phyloP scores from a whole-genome alignment of 2,329 filamentous ascomycete genomes.

The Ceratocystis smalleyi region DNA sequence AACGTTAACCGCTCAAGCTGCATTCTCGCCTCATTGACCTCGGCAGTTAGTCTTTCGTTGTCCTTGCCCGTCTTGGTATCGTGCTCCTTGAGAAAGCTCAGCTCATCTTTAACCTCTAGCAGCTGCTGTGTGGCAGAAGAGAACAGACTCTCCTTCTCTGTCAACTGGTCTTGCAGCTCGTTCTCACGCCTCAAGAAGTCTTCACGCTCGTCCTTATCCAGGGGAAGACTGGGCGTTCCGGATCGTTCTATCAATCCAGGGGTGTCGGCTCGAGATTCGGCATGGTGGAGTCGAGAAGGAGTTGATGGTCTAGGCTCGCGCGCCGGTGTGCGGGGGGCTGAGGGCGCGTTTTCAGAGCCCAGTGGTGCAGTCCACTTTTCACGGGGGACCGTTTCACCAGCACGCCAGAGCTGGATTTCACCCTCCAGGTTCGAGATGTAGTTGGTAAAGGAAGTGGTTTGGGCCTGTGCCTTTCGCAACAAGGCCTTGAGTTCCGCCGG shows the following conservation, averaged over 20 bases:
- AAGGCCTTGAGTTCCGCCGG: conserved; percentile 86
- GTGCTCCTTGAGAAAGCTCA: conserved; percentile 71
- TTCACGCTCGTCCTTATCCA: conserved; percentile 94
- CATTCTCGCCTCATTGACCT: conserved; percentile 91
- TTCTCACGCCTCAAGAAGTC: conserved; percentile 92
- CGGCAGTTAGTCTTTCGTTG: conserved; percentile 71
- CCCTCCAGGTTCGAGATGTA: conserved; percentile 73
- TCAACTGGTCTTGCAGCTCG: conserved; percentile 88
- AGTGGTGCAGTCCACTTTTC: conserved; percentile 65
- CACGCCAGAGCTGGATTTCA: conserved; percentile 76
- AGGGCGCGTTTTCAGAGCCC: conserved; percentile 18
- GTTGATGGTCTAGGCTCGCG: conserved; percentile 37
- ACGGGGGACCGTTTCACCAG: conserved; percentile 73
- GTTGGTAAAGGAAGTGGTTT: conserved; percentile 73
- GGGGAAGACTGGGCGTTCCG: conserved; percentile 68
- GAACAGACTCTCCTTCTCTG: conserved; percentile 77
- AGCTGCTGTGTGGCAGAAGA: conserved; percentile 65
- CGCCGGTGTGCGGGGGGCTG: conserved; percentile 26
- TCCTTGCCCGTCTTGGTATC: conserved; percentile 71
- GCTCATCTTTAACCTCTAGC: conserved; percentile 71
- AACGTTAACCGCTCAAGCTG: conserved; percentile 90
- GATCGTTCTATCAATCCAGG: conserved; percentile 61
- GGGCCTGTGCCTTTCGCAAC: conserved; percentile 80
- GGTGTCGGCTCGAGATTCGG: conserved; percentile 47
- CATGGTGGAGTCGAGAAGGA: conserved; percentile 25